Evolutionary conservation across 2,329 filamentous ascomycete genomes (phyloP), one percentile per base, ranked within the genome.

Genomic region (Ophioceras dolichostomum): DNA sequence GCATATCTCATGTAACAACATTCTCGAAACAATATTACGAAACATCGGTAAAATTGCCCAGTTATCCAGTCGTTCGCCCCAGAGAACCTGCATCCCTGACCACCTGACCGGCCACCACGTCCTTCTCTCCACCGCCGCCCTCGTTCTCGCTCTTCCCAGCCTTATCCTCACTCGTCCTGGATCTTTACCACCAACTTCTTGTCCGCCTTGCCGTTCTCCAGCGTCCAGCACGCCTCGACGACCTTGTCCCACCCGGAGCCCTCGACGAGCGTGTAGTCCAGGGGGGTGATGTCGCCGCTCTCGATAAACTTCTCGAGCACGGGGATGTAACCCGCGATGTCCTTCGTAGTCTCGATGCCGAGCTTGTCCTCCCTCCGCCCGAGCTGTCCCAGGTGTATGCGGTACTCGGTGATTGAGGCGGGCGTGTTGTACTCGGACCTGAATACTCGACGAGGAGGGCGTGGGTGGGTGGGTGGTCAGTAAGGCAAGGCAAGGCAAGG

Each of bases 181-280:
- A 45, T 38, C 32, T 37, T 42, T n/a, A 52, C 49, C 9, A 54
- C 46, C 24, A 52, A 39, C 43, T 54, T 54, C 41, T 52, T 55
- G 1, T 32, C 35, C 8, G 39, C 27, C 37, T 50, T 48, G 2
- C 52, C 51, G 3, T 21, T 26, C 6, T 50, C 43, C 4, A 47
- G 42, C 4, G 46, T 44, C 2, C 38, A 44, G 16, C 51, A 37
- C 1, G 47, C 50, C 4, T 48, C 39, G 13, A 47, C 45, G 2
- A 51, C 32, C 7, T 27, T 36, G 9, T 50, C 47, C 50, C 49
- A 56, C 1, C 52, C 52, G 2, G 37, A 18, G 0, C 46, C 50
- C 13, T 47, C 38, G 8, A 40, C 37, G 9, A 50, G 32, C 10
- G 51, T 34, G 33, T 47, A 42, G 9, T 50, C 46, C 7, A 54